Evolutionary conservation across 2,329 filamentous ascomycete genomes (phyloP).

Genomic region (Colletotrichum somersetense): DNA sequence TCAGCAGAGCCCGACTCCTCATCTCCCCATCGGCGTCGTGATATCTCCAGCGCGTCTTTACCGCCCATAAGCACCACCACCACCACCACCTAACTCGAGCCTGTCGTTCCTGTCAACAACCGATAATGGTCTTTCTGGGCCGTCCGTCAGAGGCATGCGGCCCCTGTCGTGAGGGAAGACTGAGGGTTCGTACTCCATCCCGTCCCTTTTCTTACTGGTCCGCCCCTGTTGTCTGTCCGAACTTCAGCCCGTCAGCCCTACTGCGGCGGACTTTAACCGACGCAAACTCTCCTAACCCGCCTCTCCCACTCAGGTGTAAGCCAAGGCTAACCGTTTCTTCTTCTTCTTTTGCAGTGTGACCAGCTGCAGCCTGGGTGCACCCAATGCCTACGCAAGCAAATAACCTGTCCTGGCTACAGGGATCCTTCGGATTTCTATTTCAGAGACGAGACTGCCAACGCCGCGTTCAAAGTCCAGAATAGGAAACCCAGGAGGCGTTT

Average conservation of each 20-base stretch:
- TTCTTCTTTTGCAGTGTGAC: slow-evolving; percentile 44
- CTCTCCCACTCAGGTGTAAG: background rate
- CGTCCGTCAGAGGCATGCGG: slow-evolving; percentile 48
- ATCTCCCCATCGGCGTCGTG: slow-evolving; percentile 13
- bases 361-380: slow-evolving; percentile 45
- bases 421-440: slow-evolving; percentile 45
- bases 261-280: background rate
- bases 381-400: slow-evolving; percentile 47
- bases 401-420: slow-evolving; percentile 46
- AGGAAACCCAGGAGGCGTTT: slow-evolving; percentile 28
- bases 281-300: slow-evolving; percentile 1
- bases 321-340: slow-evolving; percentile 28
- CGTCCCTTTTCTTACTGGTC: slow-evolving; percentile 24
- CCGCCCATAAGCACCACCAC: slow-evolving; percentile 15
- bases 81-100: background rate
- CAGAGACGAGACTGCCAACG: slow-evolving; percentile 46
- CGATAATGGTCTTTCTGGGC: slow-evolving; percentile 49
- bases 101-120: background rate
- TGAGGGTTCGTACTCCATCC: slow-evolving; percentile 44
- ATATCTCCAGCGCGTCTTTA: slow-evolving; percentile 23
- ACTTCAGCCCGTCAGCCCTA: slow-evolving; percentile 27
- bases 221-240: slow-evolving; percentile 22
- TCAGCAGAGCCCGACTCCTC: slow-evolving; percentile 4
- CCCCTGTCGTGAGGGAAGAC: slow-evolving; percentile 46
- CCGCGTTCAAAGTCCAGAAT: slow-evolving; percentile 42